Base-by-base conservation (phyloP, 75 land plant genomes). In the Isoetes taiwanensis region DNA sequence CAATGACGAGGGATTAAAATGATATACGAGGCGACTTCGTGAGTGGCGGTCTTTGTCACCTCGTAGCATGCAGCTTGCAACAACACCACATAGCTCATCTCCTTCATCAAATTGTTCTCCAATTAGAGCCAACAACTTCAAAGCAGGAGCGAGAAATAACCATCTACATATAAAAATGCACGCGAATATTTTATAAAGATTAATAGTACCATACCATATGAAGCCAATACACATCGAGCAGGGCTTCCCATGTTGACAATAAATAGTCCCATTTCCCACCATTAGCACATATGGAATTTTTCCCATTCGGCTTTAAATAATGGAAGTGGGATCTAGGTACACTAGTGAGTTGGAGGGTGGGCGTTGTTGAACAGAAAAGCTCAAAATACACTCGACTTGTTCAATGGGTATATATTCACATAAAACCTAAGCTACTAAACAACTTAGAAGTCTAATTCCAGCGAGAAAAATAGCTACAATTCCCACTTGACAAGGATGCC, bases 241-340 rank as follows among this genome's bases (percentile, higher is more conserved):
- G 70, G 4, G 55, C 46, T 74, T 78, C 81, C 61, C 77, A 52
- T 48, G 70, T 66, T 11, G 65, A 64, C 8, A 76, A 67, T 53
- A 85, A 57, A n/a, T n/a, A n/a, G n/a, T n/a, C n/a, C 97, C 97
- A 91, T 54, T 91, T 91, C 26, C 97, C 97, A 30, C 94, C 97
- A 52, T 70, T 67, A 0, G 85, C 87, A 61, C 97, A 90, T 54
- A 71, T 78, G 21, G 85, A 77, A 68, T 90, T 94, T 64, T 90
- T 94, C 94, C 94, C 86, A 65, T 90, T 86, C 9, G 97, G 97
- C 56, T 76, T 90, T 43, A 90, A 86, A 35, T 76, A 76, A 32
- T 90, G 94, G 33, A 90, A 80, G 53, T 90, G 88, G 0, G 81
- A 85, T 58, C 86, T 78, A 1, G 39, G 54, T 1, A 79, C 63